Evolutionary conservation across 2,329 filamentous ascomycete genomes (phyloP).

Genomic region (Trichoderma sp.): DNA sequence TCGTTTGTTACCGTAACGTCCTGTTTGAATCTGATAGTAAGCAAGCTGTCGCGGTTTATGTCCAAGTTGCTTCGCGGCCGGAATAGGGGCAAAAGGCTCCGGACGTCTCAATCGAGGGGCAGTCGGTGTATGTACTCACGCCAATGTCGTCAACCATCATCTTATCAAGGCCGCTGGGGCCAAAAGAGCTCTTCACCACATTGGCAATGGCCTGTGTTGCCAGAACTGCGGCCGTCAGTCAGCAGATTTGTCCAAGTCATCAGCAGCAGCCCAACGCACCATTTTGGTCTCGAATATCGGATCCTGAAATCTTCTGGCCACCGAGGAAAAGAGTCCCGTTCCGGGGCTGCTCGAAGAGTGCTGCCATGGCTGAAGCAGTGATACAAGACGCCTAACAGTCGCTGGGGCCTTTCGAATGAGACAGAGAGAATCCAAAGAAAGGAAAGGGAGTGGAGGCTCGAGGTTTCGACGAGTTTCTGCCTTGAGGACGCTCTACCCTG

Average conservation of each 20-base stretch:
- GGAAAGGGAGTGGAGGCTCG: conserved; percentile 10
- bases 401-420: background rate
- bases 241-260: conserved; percentile 16
- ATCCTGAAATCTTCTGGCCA: conserved; percentile 93
- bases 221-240: conserved; percentile 56
- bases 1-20: conserved; percentile 99
- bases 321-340: conserved; percentile 97
- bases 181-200: conserved; percentile 98
- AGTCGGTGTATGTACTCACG: conserved; percentile 46
- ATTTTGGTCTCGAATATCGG: conserved; percentile 97
- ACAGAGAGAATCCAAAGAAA: background rate
- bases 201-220: conserved; percentile 97
- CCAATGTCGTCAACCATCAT: conserved; percentile 99
- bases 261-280: conserved; percentile 47
- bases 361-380: conserved; percentile 63
- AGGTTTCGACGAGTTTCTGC: conserved; percentile 20
- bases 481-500: conserved; percentile 17
- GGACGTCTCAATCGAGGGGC: background rate
- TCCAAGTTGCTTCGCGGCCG: background rate
- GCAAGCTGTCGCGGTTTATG: conserved; percentile 3
- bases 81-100: conserved; percentile 11
- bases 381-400: conserved; percentile 15
- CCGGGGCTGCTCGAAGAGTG: conserved; percentile 92
- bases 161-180: conserved; percentile 94
- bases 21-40: conserved; percentile 39